Evolutionary conservation across 768 basidiomycete species (phyloP).

Genomic region (Lactifluus piperatus): DNA sequence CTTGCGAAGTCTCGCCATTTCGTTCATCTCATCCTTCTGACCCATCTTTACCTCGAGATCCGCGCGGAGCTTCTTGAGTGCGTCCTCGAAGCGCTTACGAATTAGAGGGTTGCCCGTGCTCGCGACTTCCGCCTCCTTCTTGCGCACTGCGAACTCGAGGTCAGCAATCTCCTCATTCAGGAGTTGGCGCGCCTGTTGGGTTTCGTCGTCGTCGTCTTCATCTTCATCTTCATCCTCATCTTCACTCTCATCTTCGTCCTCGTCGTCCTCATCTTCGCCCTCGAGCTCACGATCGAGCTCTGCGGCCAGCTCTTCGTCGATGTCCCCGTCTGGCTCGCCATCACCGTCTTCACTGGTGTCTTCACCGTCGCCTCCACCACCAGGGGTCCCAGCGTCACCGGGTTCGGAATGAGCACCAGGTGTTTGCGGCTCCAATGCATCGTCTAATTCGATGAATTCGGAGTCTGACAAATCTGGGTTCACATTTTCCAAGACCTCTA

Average conservation of each 20-base stretch:
- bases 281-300: constrained; percentile 82
- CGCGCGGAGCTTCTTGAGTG: constrained; percentile 75
- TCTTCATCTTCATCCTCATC: constrained; percentile 63
- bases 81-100: constrained; percentile 91
- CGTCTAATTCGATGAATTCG: constrained; percentile 68
- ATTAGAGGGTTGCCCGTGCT: constrained; percentile 83
- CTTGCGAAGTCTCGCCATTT: constrained; percentile 61
- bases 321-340: constrained; percentile 63
- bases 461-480: constrained; percentile 88
- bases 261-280: constrained; percentile 51
- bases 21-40: constrained; percentile 73
- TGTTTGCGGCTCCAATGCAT: constrained; percentile 53
- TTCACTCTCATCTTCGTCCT: constrained; percentile 53
- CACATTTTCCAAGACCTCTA: constrained; percentile 82
- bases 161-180: constrained; percentile 86
- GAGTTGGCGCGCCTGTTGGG: constrained; percentile 61
- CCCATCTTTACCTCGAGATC: constrained; percentile 80
- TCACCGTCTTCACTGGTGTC: constrained; percentile 52
- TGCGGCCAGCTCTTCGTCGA: constrained; percentile 82
- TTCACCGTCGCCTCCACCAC: constrained; percentile 45
- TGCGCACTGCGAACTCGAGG: constrained; percentile 77
- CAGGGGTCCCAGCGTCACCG: constrained; percentile 54
- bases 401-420: constrained; percentile 60
- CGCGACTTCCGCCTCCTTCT: constrained; percentile 77
- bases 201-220: constrained; percentile 76